These are phyloP conservation scores for Tolypocladium ovalisporum DNA, from an alignment of 2,329 filamentous ascomycete genomes.

Conservation along the genomic window DNA sequence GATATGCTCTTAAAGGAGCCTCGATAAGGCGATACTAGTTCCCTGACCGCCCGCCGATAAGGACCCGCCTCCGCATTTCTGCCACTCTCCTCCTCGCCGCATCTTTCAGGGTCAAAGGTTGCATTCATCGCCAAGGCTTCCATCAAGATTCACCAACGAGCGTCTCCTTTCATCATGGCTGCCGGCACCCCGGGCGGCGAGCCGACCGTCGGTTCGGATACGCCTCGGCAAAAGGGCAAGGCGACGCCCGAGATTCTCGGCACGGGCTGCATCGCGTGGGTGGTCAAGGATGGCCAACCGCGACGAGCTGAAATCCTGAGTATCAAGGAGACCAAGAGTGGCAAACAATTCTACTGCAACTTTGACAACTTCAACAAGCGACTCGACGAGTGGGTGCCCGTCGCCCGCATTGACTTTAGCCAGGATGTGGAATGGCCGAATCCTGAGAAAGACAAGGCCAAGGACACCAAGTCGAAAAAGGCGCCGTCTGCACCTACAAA, in stretches of 20 bases:
- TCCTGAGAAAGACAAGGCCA: slow-evolving; percentile 73
- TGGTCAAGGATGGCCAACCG: slow-evolving; percentile 64
- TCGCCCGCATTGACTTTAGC: slow-evolving; percentile 70
- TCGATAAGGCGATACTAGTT: neutral
- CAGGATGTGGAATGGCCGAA: slow-evolving; percentile 95
- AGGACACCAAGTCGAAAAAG: slow-evolving; percentile 67
- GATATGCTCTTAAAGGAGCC: neutral
- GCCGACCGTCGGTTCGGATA: slow-evolving; percentile 43
- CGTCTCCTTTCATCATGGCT: slow-evolving; percentile 37
- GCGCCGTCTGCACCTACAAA: slow-evolving; percentile 44
- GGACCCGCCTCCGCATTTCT: neutral
- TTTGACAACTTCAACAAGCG: slow-evolving; percentile 97
- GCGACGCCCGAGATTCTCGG: slow-evolving; percentile 74
- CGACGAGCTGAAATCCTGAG: slow-evolving; percentile 95
- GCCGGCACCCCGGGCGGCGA: slow-evolving; percentile 38
- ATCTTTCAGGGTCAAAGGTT: neutral
- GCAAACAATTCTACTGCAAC: slow-evolving; percentile 87
- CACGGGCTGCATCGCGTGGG: slow-evolving; percentile 50
- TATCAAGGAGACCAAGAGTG: slow-evolving; percentile 80
- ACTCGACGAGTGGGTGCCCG: slow-evolving; percentile 75
- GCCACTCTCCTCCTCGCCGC: neutral
- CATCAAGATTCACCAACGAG: slow-evolving; percentile 12
- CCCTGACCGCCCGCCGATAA: neutral
- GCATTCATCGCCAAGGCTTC: slow-evolving; percentile 3
- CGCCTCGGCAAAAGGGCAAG: slow-evolving; percentile 59